Base-by-base conservation (phyloP, 495 filamentous ascomycete species). In the Hyaloscypha finlandica region DNA sequence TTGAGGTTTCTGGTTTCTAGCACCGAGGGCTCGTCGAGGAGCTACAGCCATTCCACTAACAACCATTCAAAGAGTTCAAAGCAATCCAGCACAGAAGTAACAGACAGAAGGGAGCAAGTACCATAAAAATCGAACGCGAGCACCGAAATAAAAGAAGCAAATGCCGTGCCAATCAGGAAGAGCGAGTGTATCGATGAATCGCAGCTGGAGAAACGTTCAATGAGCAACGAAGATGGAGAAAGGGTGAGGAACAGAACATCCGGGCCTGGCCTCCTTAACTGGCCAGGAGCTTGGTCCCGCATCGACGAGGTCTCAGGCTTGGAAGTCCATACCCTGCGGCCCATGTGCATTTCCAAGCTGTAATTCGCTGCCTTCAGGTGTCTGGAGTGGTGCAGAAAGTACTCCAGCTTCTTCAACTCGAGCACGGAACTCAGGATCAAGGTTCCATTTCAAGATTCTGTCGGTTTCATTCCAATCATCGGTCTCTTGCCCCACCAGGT, bases 21-120 rank as follows among this genome's bases (percentile, higher is more conserved):
- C 16, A 33, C 32, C 56, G n/a, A 59, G 29, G n/a, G 56, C 56
- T 59, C 32, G 56, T 37, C 39, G 56, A 59, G 32, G 32, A 59
- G 56, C 20, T 29, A 9, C 16, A 25, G 20, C 20, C 53, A 32
- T 56, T 32, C 53, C 53, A 56, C 5, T n/a, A 9, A 9, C 22
- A 20, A 56, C 20, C 51, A 53, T 20, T 2, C 3, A 53, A n/a
- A 53, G 51, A 53, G 51, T 20, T n/a, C 19, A 53, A 53, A n/a
- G 22, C 1, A 53, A 53, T n/a, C 51, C 8, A 37, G 35, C 35
- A 37, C 35, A 37, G 51, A n/a, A 53, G 19, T 8, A 53, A 20
- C 51, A 1, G 19, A 3, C 6, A 20, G 6, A 16, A 53, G 16
- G 5, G 4, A 20, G 22, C 22, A 16, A 53, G 16, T 8, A 6